Conservation (phyloP, 2,329 filamentous ascomycete species). For the Dactylonectria estremocensis region DNA sequence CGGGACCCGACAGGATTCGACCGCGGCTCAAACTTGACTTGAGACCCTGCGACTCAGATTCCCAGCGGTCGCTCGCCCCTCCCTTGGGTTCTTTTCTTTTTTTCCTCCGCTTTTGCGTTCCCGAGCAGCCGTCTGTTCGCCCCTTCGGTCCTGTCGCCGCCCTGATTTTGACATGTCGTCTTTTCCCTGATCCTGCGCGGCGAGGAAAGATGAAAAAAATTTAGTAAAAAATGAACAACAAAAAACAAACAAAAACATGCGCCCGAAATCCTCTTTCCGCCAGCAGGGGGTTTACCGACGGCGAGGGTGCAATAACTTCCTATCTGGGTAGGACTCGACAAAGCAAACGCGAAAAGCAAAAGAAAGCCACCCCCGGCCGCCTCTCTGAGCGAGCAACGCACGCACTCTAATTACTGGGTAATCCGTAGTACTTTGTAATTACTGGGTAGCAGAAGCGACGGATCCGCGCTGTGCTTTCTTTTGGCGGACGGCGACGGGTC, state of each 20-base stretch:
- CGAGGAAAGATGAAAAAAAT: not conserved
- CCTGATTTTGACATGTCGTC: conserved; percentile 30
- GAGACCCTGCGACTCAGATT: not conserved
- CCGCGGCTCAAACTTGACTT: conserved; percentile 12
- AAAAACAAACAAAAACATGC: conserved; percentile 4
- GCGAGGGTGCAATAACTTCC: conserved; percentile 12
- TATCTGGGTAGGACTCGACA: conserved; percentile 13
- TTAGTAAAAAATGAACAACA: conserved; percentile 1
- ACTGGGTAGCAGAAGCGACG: not conserved
- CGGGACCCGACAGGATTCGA: conserved; percentile 3
- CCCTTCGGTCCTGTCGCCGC: not conserved
- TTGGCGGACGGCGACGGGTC: not conserved
- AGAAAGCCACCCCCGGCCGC: conserved; percentile 23
- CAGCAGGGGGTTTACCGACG: conserved; percentile 5
- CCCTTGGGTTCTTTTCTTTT: not conserved
- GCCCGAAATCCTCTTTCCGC: too few species aligned
- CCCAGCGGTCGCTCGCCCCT: not conserved
- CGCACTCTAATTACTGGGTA: not conserved
- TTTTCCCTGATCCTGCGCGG: not conserved
- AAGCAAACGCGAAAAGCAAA: conserved; percentile 1
- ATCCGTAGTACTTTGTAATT: too few species aligned
- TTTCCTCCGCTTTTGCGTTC: conserved; percentile 11
- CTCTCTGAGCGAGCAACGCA: too few species aligned
- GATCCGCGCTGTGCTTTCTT: conserved; percentile 13
- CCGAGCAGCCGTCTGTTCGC: too few species aligned